These are phyloP conservation scores for Xylaria bambusicola DNA, from an alignment of 495 filamentous ascomycete species.

Conservation along the genomic window DNA sequence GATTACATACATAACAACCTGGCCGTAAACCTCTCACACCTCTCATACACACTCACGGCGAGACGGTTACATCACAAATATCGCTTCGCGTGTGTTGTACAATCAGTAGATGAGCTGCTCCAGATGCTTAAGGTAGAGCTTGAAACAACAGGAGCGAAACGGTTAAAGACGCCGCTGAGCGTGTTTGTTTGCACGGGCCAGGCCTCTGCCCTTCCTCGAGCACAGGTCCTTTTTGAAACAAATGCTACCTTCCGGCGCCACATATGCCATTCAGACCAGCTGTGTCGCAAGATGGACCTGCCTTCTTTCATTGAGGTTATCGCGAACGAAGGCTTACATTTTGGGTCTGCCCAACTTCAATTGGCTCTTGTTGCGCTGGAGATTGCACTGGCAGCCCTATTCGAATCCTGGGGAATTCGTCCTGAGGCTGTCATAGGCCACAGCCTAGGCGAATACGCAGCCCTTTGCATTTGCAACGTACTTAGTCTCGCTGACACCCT, in stretches of 20 bases:
- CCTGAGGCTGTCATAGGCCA: conserved; percentile 25
- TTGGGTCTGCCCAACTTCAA: conserved; percentile 65
- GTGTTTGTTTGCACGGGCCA: conserved; percentile 62
- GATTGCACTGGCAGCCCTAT: conserved; percentile 23
- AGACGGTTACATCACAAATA: conserved; percentile 61
- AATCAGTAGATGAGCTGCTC: conserved; percentile 35
- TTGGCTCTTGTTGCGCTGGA: conserved; percentile 58
- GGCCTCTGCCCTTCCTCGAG: conserved; percentile 57
- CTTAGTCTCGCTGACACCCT: conserved; percentile 66
- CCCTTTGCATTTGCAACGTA: conserved; percentile 66
- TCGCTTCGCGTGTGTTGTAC: conserved; percentile 53
- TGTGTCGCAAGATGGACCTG: conserved; percentile 58
- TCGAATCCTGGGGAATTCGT: conserved; percentile 26
- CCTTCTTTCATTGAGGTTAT: conserved; percentile 57
- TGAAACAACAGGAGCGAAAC: neutral
- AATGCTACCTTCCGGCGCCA: conserved; percentile 55
- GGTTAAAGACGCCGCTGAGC: conserved; percentile 37
- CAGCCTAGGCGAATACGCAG: conserved; percentile 68
- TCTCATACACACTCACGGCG: conserved; percentile 71
- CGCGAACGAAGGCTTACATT: conserved; percentile 44
- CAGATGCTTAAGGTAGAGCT: conserved; percentile 14
- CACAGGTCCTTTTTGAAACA: conserved; percentile 56
- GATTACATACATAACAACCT: conserved; percentile 42
- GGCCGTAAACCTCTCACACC: conserved; percentile 38
- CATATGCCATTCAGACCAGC: conserved; percentile 60